Base-by-base conservation (phyloP, 1,284 basidiomycete genomes). In the Prillingera fragicola region DNA sequence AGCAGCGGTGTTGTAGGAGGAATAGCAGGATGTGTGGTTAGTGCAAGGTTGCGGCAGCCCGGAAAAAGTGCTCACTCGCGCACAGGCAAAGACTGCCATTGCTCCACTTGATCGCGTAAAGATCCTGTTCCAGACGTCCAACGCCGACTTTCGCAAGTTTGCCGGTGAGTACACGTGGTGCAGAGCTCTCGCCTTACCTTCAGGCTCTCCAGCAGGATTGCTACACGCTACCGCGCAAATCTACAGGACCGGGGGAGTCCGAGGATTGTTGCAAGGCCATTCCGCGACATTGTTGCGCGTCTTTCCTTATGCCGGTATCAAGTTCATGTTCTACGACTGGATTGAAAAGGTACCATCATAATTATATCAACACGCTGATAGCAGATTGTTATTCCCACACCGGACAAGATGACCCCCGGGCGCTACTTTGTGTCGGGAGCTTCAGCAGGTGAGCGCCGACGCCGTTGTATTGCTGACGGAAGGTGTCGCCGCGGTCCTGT, bases 81-180 rank as follows among this genome's bases (percentile, higher is more conserved):
- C 45, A 8, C 52, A 92, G 87, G 92, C 92, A 38, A 99, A 98
- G 73, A 94, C 95, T 8, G 85, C 86, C 17, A 91, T 99, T 43
- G 95, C 95, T 18, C 95, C 95, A 1, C 78, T 99, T 22, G 95
- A 99, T 69, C 79, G 95, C 59, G 92, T 99, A 62, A 99, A 99
- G 76, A 99, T 99, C 59, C 80, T 99, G 41, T 97, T 98, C 67
- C 95, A 99, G 69, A 90, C 95, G 1, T 89, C 88, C 8, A 95
- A 95, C 69, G 87, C 88, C 2, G 92, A 97, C 52, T 99, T 88
- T 64, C 79, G 81, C 64, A 87, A 92, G 71, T 98, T 94, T 74
- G 81, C 90, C 52, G 92, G 91, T 85, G 17, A 45, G 67, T 55
- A 18, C 28, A 22, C n/a, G 17, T 41, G 27, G 25, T 6, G 19